Evolutionary conservation across 805 yeast genomes (phyloP), one percentile per base, ranked within the genome.

Genomic region (Groenewaldozyma salmanticensis): DNA sequence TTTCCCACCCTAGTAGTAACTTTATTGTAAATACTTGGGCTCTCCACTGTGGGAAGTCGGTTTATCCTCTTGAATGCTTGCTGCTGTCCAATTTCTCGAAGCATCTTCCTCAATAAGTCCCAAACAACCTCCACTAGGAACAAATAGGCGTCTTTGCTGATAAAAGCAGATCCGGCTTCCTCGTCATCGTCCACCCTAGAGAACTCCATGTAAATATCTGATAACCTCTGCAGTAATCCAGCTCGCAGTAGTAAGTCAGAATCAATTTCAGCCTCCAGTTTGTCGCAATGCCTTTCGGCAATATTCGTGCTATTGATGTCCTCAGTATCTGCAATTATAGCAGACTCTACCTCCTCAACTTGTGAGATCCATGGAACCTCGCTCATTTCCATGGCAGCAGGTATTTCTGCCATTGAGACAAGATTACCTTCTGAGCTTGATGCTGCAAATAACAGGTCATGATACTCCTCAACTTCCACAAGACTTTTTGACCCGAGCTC

Each of bases 301-400:
- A 31, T 5, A 6, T 31, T 6, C 6, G 33, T n/a, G 13, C 15
- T 31, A n/a, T 31, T n/a, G 6, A 18, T n/a, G 18, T 19, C 33
- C 13, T 16, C 16, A 35, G 9, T 9, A 19, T 35, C 32, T 13
- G 31, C 24, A 17, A 46, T 29, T 9, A 37, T 31, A 6, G 18
- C 9, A 6, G 46, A 16, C 40, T 48, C 45, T 4, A 16, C 17
- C 16, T 46, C 40, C 34, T 53, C 57, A n/a, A n/a, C n/a, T 40
- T 48, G 24, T 3, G 27, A 42, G 1, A 53, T 24, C 56, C 56
- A 53, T n/a, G n/a, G n/a, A 7, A 27, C 33, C 22, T 44, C 44
- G 27, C 51, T 48, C 53, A 51, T 49, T 33, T 53, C 57, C 16
- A 22, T 15, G 4, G 57, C 53, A 2, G 46, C 44, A 4, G 57